A percentile compares a stretch with the other conserved stretches of the same genome.
Evolutionary conservation across 2,329 filamentous ascomycete genomes (phyloP).

Genomic region (Ustilaginoidea virens): DNA sequence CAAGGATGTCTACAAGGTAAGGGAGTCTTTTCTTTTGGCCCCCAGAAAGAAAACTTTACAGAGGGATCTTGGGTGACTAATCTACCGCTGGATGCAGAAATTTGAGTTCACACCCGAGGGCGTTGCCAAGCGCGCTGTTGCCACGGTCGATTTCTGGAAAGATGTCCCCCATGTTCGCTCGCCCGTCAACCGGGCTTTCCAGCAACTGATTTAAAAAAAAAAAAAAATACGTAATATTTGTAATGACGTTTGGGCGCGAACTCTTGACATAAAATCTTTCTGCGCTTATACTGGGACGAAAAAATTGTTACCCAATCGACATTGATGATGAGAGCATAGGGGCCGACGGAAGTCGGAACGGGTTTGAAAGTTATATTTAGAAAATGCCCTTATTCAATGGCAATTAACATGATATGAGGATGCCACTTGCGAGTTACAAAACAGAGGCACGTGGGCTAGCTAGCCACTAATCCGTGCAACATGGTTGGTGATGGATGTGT

Average conservation of each 20-base stretch:
- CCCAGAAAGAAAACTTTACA: no score
- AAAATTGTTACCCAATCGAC: constrained; percentile 12
- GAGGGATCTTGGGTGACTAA: constrained; percentile 1
- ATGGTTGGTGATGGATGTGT: no score
- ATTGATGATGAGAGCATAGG: constrained; percentile 12
- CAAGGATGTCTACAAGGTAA: constrained; percentile 90
- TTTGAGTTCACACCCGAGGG: constrained; percentile 99
- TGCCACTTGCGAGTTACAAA: no score
- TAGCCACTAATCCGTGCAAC: no score
- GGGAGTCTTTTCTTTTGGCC: no score
- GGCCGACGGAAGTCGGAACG: constrained; percentile 8
- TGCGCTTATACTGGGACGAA: constrained; percentile 5
- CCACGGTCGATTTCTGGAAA: constrained; percentile 97
- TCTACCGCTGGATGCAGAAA: constrained; percentile 49
- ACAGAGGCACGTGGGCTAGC: no score
- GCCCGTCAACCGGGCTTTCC: constrained; percentile 92
- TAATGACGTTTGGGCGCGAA: constrained; percentile 1
- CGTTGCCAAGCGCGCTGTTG: constrained; percentile 82
- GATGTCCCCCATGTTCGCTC: constrained; percentile 78
- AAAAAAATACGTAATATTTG: no score
- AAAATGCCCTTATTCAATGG: constrained; percentile 2
- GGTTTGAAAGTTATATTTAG: constrained; percentile 8
- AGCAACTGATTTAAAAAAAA: constrained; percentile 70
- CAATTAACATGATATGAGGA: background rate
- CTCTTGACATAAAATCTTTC: constrained; percentile 2